Percentiles rank a stretch among this genome's conserved stretches.
Evolutionary conservation across 768 basidiomycete genomes (phyloP).

Genomic region (Collybiopsis luxurians): DNA sequence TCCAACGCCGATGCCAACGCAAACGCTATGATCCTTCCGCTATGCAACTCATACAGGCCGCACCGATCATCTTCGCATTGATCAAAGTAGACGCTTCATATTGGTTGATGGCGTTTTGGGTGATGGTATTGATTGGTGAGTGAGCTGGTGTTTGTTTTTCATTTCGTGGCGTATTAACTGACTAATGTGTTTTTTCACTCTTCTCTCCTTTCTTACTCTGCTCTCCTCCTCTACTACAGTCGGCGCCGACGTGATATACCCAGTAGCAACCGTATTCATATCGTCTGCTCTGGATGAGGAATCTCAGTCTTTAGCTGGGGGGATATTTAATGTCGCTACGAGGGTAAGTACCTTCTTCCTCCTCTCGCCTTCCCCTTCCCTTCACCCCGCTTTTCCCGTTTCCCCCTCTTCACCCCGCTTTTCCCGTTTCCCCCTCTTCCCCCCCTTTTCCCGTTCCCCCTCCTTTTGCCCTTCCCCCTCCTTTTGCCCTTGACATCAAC

Average conservation of each 20-base stretch:
- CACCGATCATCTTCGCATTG: conserved; percentile 29
- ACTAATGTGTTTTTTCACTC: not conserved
- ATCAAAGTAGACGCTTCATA: conserved; percentile 27
- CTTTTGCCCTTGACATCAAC: too few species aligned
- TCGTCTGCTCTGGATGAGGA: conserved; percentile 22
- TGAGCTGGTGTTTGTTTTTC: conserved; percentile 4
- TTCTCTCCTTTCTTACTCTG: too few species aligned
- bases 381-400: too few species aligned
- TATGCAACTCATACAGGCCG: conserved; percentile 15
- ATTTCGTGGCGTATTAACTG: conserved; percentile 21
- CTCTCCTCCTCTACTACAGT: conserved; percentile 8
- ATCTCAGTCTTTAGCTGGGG: conserved; percentile 28
- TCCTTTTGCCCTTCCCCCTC: too few species aligned
- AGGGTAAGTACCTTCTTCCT: conserved; percentile 12
- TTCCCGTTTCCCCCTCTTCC: too few species aligned
- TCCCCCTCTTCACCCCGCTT: too few species aligned
- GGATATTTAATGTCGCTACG: conserved; percentile 29
- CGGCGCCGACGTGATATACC: conserved; percentile 25
- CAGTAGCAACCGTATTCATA: conserved; percentile 25
- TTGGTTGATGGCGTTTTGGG: conserved; percentile 29
- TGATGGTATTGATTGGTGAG: conserved; percentile 24
- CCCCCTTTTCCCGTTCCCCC: too few species aligned
- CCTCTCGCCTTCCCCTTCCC: too few species aligned
- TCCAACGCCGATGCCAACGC: too few species aligned
- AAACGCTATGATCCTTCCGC: too few species aligned